phyloP scores from a whole-genome alignment of 1,284 basidiomycete species.

The Ustilago xerochloae region DNA sequence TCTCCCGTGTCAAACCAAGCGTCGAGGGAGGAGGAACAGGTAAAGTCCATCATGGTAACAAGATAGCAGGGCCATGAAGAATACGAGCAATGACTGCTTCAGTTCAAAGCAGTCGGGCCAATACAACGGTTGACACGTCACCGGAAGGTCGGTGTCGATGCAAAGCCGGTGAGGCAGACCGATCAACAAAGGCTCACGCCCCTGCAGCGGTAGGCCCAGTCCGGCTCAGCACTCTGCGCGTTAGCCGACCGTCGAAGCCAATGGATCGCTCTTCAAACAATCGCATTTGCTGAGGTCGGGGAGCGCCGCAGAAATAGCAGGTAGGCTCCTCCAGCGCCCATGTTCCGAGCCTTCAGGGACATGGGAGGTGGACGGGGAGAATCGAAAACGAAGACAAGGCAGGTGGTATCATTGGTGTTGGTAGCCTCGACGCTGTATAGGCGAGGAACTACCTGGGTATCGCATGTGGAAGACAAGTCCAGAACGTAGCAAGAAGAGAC shows the following conservation, averaged over 20 bases:
- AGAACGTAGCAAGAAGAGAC: conserved; percentile 32
- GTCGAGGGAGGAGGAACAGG: not conserved
- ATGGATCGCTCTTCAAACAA: not conserved
- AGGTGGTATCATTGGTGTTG: conserved; percentile 40
- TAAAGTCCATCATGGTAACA: conserved; percentile 1
- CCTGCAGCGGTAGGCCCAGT: not conserved
- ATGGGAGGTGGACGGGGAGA: not conserved
- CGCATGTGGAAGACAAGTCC: conserved; percentile 28
- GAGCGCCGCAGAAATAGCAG: conserved; percentile 4
- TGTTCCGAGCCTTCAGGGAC: not conserved
- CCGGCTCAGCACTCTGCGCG: conserved; percentile 1
- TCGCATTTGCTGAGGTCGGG: conserved; percentile 21
- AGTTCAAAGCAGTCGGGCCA: not conserved
- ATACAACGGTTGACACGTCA: conserved; percentile 1
- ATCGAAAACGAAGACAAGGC: conserved; percentile 21
- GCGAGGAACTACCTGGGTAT: conserved; percentile 25
- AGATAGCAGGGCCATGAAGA: not conserved
- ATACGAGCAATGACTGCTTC: not conserved
- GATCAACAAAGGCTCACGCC: no score
- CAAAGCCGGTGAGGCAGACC: not conserved
- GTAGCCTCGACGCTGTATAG: not conserved
- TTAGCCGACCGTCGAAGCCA: conserved; percentile 15
- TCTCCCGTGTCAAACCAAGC: not conserved
- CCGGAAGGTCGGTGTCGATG: not conserved
- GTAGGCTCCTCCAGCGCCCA: not conserved